Evolutionary conservation across 2,329 filamentous ascomycete species (phyloP), one percentile per base, ranked within the genome.

Genomic region (Domatiomyces catenatus): DNA sequence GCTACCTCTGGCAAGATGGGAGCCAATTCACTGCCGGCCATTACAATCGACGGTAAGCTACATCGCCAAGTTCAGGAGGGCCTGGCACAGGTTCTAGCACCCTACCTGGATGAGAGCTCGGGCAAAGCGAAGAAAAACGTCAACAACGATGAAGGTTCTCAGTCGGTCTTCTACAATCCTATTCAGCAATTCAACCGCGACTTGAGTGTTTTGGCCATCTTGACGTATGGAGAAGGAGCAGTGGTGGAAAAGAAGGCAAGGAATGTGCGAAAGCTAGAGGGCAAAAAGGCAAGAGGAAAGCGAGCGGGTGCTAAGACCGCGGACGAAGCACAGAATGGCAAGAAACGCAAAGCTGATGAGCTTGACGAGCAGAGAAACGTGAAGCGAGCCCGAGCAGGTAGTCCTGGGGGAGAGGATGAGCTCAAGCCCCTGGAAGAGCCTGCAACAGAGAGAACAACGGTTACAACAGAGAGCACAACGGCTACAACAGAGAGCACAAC

Each of bases 181-280:
- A 95, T 98, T 50, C 92, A 98, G 65, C 92, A 98, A 64, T 98
- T 96, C 74, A 98, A 98, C 67, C 84, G 93, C 46, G 92, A 98
- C 64, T 69, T 98, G 57, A 95, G 87, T 54, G 86, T 95, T 22
- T 75, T 98, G 12, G 87, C 87, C 0, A 94, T 98, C 66, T 86
- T 86, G 62, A 84, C 85, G 0, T 94, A 90, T 64, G 86, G 86
- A 1, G 81, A 92, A 58, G 80, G 86, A 61, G 61, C 67, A 28
- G 59, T 76, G 3, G 63, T 80, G 17, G 69, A 75, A 55, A 76
- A 73, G 63, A 71, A 73, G 59, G 70, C 71, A 57, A 76, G 73
- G 58, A 67, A 65, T 15, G 66, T 65, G 46, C 64, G 64, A 56
- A 67, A 60, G 48, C 44, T 56, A 24, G 64, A 62, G 22, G 51